These are phyloP conservation scores for Starmerella stigmatis DNA, from an alignment of 805 yeast species.

Conservation along the genomic window DNA sequence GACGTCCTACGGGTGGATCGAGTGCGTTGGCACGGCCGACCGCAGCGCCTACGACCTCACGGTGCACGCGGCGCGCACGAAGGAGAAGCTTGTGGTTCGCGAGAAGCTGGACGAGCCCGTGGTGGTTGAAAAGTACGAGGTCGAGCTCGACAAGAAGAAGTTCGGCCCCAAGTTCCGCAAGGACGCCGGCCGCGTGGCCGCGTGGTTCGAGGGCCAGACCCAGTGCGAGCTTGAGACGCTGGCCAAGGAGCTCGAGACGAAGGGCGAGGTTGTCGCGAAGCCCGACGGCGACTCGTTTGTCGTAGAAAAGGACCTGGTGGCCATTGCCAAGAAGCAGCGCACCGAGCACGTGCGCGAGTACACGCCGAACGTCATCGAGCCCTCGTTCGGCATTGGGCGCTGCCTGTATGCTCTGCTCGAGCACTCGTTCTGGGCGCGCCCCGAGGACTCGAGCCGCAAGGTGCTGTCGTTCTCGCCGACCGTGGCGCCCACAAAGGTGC, in stretches of 20 bases:
- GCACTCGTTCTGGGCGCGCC: constrained; percentile 91
- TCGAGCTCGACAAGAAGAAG: constrained; percentile 83
- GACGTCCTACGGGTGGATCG: constrained; percentile 97
- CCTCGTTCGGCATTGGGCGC: constrained; percentile 98
- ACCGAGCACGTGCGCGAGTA: constrained; percentile 89
- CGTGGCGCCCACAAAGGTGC: constrained; percentile 95
- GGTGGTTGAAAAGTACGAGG: constrained; percentile 71
- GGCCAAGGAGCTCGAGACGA: constrained; percentile 51
- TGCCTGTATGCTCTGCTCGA: constrained; percentile 86
- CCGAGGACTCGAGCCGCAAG: constrained; percentile 79
- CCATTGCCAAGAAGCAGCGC: constrained; percentile 65
- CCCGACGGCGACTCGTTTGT: constrained; percentile 65
- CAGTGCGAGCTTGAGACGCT: constrained; percentile 77
- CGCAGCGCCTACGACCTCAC: constrained; percentile 95
- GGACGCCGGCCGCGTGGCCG: constrained; percentile 87
- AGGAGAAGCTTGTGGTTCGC: constrained; percentile 90
- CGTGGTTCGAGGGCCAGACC: constrained; percentile 61
- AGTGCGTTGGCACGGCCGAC: constrained; percentile 99
- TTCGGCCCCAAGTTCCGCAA: constrained; percentile 97
- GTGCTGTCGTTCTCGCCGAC: constrained; percentile 87
- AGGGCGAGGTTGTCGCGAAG: constrained; percentile 53
- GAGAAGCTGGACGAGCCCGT: constrained; percentile 77
- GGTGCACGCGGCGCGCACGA: constrained; percentile 90
- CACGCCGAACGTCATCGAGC: constrained; percentile 96
- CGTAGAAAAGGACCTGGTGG: constrained; percentile 59